Percentiles rank a stretch among this genome's conserved stretches.
Conservation (phyloP, 306 rosid species). For the Dryas alaskensis region DNA sequence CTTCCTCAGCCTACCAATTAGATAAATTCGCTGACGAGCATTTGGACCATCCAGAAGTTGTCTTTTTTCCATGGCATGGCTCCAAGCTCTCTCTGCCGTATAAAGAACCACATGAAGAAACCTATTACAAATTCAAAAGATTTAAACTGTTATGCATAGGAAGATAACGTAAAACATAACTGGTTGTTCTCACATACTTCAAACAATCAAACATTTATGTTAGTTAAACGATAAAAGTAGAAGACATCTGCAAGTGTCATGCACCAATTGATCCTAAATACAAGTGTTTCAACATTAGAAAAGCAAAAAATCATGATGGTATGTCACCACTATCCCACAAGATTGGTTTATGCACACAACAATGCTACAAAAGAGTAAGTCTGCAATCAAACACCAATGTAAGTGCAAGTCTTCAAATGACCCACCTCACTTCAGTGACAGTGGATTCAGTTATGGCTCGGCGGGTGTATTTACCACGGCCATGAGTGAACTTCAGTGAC, state of each 20-base stretch:
- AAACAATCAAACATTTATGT: slow-evolving; percentile 5
- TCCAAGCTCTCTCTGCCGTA: slow-evolving; percentile 97
- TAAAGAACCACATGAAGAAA: slow-evolving; percentile 85
- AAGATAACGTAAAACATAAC: neutral
- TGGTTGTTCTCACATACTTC: neutral
- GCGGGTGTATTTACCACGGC: slow-evolving; percentile 83
- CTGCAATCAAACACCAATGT: no score
- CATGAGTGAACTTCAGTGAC: slow-evolving; percentile 94
- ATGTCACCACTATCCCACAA: no score
- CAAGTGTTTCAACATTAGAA: neutral
- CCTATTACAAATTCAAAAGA: slow-evolving; percentile 55
- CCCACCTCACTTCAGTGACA: slow-evolving; percentile 87
- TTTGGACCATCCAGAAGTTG: slow-evolving; percentile 94
- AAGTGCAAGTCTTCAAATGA: neutral
- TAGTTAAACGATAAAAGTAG: neutral
- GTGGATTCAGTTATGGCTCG: slow-evolving; percentile 67
- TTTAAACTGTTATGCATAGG: slow-evolving; percentile 17
- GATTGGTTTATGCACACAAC: no score
- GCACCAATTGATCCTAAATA: neutral
- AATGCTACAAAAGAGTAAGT: no score
- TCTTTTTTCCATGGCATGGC: slow-evolving; percentile 99
- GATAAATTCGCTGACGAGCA: slow-evolving; percentile 77
- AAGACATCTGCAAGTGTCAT: neutral
- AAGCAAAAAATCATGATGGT: neutral
- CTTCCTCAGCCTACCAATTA: slow-evolving; percentile 97